Evolutionary conservation across 2,329 filamentous ascomycete species (phyloP).

Genomic region (Thyridium curvatum): DNA sequence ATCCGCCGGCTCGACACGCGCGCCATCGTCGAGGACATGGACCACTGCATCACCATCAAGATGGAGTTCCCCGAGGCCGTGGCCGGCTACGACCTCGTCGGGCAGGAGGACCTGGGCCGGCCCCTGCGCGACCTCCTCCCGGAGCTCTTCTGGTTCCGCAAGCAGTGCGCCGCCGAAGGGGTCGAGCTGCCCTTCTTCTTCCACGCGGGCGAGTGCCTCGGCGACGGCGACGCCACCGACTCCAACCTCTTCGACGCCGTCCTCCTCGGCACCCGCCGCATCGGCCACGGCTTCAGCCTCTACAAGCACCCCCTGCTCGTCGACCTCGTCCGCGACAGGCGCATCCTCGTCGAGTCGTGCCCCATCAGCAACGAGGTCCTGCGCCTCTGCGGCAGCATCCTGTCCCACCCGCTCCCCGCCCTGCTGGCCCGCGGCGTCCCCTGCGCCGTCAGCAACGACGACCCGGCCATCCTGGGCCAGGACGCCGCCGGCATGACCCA

Average conservation of each 20-base stretch:
- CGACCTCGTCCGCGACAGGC: conserved; percentile 82
- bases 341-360: conserved; percentile 83
- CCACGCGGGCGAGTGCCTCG: conserved; percentile 85
- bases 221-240: conserved; percentile 67
- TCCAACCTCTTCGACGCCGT: conserved; percentile 84
- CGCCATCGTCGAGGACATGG: conserved; percentile 72
- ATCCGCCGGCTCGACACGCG: conserved; percentile 59
- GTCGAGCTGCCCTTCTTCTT: conserved; percentile 92
- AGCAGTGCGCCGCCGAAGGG: conserved; percentile 69
- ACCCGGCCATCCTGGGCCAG: conserved; percentile 83
- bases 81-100: conserved; percentile 84
- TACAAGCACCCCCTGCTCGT: conserved; percentile 88
- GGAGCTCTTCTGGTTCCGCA: conserved; percentile 89
- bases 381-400: conserved; percentile 15
- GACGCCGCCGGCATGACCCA: conserved; percentile 77
- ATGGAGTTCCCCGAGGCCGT: conserved; percentile 71
- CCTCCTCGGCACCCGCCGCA: conserved; percentile 77
- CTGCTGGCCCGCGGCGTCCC: conserved; percentile 78
- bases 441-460: conserved; percentile 83
- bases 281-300: conserved; percentile 83
- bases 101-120: conserved; percentile 75
- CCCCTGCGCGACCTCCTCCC: conserved; percentile 72
- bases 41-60: conserved; percentile 79
- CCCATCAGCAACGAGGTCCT: conserved; percentile 77
- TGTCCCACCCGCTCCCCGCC: conserved; percentile 62